Evolutionary conservation across 2,329 filamentous ascomycete genomes (phyloP).

Genomic region (Cladosporium sp.): DNA sequence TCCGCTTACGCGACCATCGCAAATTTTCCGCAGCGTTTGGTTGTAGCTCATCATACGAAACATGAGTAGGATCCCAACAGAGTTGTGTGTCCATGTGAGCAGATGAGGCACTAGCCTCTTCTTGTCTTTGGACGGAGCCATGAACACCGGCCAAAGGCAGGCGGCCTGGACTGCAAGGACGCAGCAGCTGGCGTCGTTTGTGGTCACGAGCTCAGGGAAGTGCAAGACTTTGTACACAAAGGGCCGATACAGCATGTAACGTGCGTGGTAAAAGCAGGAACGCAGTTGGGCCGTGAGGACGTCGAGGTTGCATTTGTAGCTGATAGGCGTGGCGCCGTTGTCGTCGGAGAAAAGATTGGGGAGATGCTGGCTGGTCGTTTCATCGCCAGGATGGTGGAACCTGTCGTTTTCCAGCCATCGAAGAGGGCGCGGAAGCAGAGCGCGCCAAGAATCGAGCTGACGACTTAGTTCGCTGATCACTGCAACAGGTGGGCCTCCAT

Average conservation of each 20-base stretch:
- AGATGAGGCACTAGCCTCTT: constrained; percentile 57
- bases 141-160: constrained; percentile 57
- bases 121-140: constrained; percentile 53
- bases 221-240: constrained; percentile 59
- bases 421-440: constrained; percentile 50
- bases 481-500: constrained; percentile 35
- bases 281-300: constrained; percentile 55
- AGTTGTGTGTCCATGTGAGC: constrained; percentile 61
- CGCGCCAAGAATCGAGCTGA: constrained; percentile 56
- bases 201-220: constrained; percentile 50
- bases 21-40: too few relatives aligned
- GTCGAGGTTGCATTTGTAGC: constrained; percentile 52
- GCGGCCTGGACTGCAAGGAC: constrained; percentile 54
- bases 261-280: constrained; percentile 57
- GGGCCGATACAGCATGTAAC: constrained; percentile 55
- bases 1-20: too few relatives aligned
- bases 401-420: constrained; percentile 56
- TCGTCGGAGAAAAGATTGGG: constrained; percentile 45
- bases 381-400: constrained; percentile 37
- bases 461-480: constrained; percentile 50
- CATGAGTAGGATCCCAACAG: constrained; percentile 57
- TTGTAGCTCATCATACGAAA: too few relatives aligned
- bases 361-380: constrained; percentile 22
- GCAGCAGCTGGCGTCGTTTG: constrained; percentile 52
- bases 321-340: constrained; percentile 40